Conservation (phyloP, 148 eudicot genomes). For the Drosera capensis region DNA sequence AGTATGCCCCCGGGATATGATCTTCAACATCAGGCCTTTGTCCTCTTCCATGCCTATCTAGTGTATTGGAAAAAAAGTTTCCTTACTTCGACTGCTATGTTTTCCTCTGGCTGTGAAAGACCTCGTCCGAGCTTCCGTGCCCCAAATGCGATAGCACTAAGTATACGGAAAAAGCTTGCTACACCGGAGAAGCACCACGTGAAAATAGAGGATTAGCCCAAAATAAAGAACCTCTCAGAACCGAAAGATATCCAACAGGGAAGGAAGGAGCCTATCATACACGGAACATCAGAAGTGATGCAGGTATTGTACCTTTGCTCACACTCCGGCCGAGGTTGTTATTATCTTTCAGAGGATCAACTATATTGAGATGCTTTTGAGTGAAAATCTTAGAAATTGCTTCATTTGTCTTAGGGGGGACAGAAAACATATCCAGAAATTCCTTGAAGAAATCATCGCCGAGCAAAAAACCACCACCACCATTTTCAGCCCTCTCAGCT, state of each 20-base stretch:
- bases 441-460: slow-evolving; percentile 45
- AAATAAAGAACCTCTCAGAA: neutral
- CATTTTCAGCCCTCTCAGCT: slow-evolving; percentile 61
- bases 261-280: too few relatives aligned
- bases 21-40: slow-evolving; percentile 68
- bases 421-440: slow-evolving; percentile 47
- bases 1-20: slow-evolving; percentile 11
- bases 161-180: slow-evolving; percentile 81
- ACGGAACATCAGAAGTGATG: neutral
- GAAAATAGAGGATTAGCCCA: neutral
- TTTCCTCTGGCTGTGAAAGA: slow-evolving; percentile 38
- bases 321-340: slow-evolving; percentile 97
- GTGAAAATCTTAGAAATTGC: slow-evolving; percentile 26
- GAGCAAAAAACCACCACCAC: slow-evolving; percentile 37
- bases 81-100: slow-evolving; percentile 45
- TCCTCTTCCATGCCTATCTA: slow-evolving; percentile 68
- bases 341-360: slow-evolving; percentile 74
- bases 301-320: slow-evolving; percentile 61
- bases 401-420: slow-evolving; percentile 48
- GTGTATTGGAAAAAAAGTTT: slow-evolving; percentile 60
- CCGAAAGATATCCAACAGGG: neutral
- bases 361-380: slow-evolving; percentile 69
- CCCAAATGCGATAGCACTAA: slow-evolving; percentile 80
- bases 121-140: slow-evolving; percentile 72
- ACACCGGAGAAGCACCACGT: slow-evolving; percentile 5